Conservation (phyloP, 192 early-diverging fungal genomes). For the Coemansia guatemalensis region DNA sequence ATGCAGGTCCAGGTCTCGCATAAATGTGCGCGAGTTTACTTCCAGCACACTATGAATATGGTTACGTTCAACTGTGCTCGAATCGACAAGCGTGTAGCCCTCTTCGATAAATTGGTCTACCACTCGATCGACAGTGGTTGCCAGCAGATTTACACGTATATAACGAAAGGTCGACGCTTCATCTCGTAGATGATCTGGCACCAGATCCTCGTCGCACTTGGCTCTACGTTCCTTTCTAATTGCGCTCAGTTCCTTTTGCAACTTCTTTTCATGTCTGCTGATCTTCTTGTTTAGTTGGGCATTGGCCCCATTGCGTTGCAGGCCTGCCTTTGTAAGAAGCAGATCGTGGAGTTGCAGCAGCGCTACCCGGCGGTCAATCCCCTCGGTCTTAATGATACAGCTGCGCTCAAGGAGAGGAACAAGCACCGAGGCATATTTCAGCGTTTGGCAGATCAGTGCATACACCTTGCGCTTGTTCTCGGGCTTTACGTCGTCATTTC, state of each 20-base stretch:
- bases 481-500: conserved; percentile 56
- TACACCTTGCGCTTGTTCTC: conserved; percentile 84
- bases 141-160: conserved; percentile 85
- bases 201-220: conserved; percentile 68
- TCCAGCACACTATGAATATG: conserved; percentile 10
- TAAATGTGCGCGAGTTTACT: conserved; percentile 22
- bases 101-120: conserved; percentile 60
- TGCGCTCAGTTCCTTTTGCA: conserved; percentile 76
- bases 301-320: conserved; percentile 59
- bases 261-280: conserved; percentile 62
- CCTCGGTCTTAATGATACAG: conserved; percentile 28
- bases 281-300: conserved; percentile 66
- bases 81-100: conserved; percentile 57
- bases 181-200: conserved; percentile 59
- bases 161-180: conserved; percentile 70
- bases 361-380: conserved; percentile 52
- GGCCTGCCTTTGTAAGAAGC: conserved; percentile 71
- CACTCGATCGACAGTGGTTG: conserved; percentile 67
- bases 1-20: conserved; percentile 71
- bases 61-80: neutral
- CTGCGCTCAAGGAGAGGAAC: conserved; percentile 21
- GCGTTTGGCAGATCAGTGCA: conserved; percentile 88
- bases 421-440: conserved; percentile 62
- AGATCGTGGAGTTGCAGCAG: conserved; percentile 85
- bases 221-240: conserved; percentile 69